Evolutionary conservation across 1,284 basidiomycete genomes (phyloP).

Genomic region (Entoloma clypeatum): DNA sequence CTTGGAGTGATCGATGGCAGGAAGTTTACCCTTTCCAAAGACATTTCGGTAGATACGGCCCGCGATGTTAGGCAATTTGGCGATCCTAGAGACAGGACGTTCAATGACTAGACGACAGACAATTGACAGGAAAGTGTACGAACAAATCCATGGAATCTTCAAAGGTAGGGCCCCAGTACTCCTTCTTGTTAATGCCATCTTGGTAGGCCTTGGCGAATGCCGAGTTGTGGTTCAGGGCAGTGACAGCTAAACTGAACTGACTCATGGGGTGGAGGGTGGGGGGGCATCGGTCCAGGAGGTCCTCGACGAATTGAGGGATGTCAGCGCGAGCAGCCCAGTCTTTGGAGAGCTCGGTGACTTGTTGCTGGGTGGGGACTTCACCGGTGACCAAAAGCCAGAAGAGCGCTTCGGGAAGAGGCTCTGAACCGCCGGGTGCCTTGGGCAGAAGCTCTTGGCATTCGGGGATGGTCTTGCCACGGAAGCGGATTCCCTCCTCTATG

Average conservation of each 20-base stretch:
- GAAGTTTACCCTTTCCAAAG: conserved; percentile 86
- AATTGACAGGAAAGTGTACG: conserved; percentile 23
- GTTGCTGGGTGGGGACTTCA: conserved; percentile 86
- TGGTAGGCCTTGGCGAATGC: conserved; percentile 96
- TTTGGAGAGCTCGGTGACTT: conserved; percentile 79
- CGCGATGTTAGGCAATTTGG: conserved; percentile 96
- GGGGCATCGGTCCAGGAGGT: conserved; percentile 89
- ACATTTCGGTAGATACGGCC: conserved; percentile 97
- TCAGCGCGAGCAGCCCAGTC: conserved; percentile 91
- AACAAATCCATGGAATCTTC: conserved; percentile 97
- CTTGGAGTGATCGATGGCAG: conserved; percentile 82
- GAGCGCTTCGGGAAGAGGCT: conserved; percentile 91
- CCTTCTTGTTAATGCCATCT: conserved; percentile 90
- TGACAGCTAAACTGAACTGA: conserved; percentile 93
- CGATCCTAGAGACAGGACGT: conserved; percentile 55
- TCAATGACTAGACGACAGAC: conserved; percentile 8
- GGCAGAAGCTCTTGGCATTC: conserved; percentile 86
- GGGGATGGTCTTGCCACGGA: conserved; percentile 90
- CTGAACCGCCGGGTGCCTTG: conserved; percentile 83
- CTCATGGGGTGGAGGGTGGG: conserved; percentile 96
- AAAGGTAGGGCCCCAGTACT: conserved; percentile 96
- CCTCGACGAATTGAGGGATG: conserved; percentile 90
- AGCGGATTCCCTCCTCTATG: conserved; percentile 91
- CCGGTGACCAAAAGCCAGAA: conserved; percentile 96
- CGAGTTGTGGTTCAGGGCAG: conserved; percentile 96